A percentile compares a stretch with the other conserved stretches of the same genome.
Evolutionary conservation across 1,139 yeast genomes (phyloP).

Genomic region (Geotrichum australiense): DNA sequence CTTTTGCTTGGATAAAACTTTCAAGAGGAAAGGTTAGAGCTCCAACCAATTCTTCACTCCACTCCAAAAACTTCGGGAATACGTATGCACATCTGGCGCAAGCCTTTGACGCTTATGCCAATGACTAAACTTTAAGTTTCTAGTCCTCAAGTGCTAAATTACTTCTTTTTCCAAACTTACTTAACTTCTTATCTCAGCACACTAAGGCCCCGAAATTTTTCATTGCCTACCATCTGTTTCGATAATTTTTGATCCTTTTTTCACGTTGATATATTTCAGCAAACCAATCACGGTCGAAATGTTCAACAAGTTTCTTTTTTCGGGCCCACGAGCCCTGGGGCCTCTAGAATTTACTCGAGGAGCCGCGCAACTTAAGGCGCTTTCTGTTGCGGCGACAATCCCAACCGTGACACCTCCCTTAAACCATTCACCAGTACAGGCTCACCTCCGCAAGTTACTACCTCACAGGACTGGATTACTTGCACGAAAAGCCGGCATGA

Average conservation of each 20-base stretch:
- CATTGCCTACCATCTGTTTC: conserved; percentile 3
- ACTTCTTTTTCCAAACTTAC: conserved; percentile 3
- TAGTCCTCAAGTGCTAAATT: conserved; percentile 1
- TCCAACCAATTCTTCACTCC: not conserved
- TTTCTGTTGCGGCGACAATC: conserved; percentile 29
- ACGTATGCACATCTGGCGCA: conserved; percentile 2
- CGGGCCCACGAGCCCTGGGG: conserved; percentile 15
- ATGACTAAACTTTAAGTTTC: conserved; percentile 3
- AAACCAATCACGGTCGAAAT: not conserved
- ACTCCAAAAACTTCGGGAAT: not conserved
- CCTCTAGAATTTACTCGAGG: conserved; percentile 14
- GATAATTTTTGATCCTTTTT: conserved; percentile 7
- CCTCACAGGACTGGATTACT: conserved; percentile 76
- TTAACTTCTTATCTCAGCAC: not conserved
- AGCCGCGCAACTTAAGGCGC: conserved; percentile 33
- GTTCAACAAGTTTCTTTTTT: too few relatives aligned
- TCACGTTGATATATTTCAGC: conserved; percentile 9
- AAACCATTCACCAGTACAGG: conserved; percentile 34
- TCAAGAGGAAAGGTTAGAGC: too few relatives aligned
- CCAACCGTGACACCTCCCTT: conserved; percentile 32
- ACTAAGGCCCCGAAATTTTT: not conserved
- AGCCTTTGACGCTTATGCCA: conserved; percentile 7
- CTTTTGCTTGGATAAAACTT: not conserved
- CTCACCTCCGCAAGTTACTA: conserved; percentile 51
- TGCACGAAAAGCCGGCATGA: conserved; percentile 85